These are phyloP conservation scores for Aspergillus neoniger DNA, from an alignment of 2,329 filamentous ascomycete species.

Conservation along the genomic window DNA sequence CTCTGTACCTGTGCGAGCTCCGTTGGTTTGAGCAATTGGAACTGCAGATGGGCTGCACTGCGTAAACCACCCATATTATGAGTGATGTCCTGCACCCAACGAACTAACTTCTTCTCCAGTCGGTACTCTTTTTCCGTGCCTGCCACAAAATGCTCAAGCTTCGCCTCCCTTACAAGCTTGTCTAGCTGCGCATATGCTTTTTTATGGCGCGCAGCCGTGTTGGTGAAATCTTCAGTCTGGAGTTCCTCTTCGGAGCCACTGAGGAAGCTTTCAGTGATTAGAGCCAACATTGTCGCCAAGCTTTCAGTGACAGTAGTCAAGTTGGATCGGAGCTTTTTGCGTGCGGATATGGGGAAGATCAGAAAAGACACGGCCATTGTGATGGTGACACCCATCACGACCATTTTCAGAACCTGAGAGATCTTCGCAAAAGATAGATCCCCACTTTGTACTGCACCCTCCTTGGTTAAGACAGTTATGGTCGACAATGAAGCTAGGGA, in stretches of 20 bases:
- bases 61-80: conserved; percentile 88
- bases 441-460: conserved; percentile 80
- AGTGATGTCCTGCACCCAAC: conserved; percentile 79
- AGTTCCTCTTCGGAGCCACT: conserved; percentile 80
- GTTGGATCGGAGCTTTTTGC: conserved; percentile 70
- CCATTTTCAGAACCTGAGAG: conserved; percentile 77
- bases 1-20: conserved; percentile 24
- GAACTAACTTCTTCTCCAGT: conserved; percentile 76
- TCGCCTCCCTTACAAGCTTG: conserved; percentile 79
- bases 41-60: conserved; percentile 87
- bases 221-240: conserved; percentile 64
- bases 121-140: conserved; percentile 78
- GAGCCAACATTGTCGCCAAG: conserved; percentile 76
- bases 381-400: conserved; percentile 73
- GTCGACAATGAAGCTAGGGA: conserved; percentile 85
- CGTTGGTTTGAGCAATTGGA: conserved; percentile 73
- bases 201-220: conserved; percentile 65
- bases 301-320: conserved; percentile 73
- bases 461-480: conserved; percentile 87
- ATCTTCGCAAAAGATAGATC: conserved; percentile 82
- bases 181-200: conserved; percentile 69
- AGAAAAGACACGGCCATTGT: conserved; percentile 74
- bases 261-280: conserved; percentile 80
- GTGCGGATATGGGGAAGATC: conserved; percentile 76
- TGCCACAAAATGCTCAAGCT: conserved; percentile 81